Evolutionary conservation across 768 basidiomycete genomes (phyloP), one percentile per base, ranked within the genome.

Genomic region (Phaeotremella skinneri): DNA sequence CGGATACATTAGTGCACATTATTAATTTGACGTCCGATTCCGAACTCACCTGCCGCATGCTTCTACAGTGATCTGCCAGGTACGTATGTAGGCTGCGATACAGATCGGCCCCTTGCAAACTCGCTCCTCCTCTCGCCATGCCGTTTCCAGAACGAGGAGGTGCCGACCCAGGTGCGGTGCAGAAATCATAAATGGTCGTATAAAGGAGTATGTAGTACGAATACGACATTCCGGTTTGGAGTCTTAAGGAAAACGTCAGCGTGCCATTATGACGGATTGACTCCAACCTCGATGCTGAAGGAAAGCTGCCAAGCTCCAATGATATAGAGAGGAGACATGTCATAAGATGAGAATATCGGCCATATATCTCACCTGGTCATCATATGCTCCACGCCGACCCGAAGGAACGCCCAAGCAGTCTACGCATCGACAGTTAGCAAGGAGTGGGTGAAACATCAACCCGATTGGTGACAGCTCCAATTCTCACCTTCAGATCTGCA

Each of bases 181-280:
- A 99, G 77, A 94, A 98, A 80, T 98, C 97, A 82, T 99, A 98
- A 7, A 90, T 89, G 52, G 91, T 90, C 23, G 92, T 94, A 79
- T 97, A 91, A 59, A 85, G 81, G 63, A 77, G 61, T 62, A 76
- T 75, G 63, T 76, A 76, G 65, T 76, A 76, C 29, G 75, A 73
- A 59, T 77, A 76, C 13, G 73, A 73, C 72, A 78, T 75, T 14
- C 77, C 77, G 37, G 61, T 43, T 29, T 76, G 68, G 7, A 78
- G 66, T 37, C 77, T 78, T 42, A n/a, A 20, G 17, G n/a, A 13
- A 9, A 14, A 45, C 30, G 14, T 41, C 31, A 53, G 52, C 34
- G 26, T n/a, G 25, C 17, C 13, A 13, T 50, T 37, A 34, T 42
- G 31, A 49, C 53, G 3, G 29, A 39, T 39, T 34, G 21, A 27